phyloP scores from a whole-genome alignment of 768 basidiomycete species.

The Pisolithus sp. region DNA sequence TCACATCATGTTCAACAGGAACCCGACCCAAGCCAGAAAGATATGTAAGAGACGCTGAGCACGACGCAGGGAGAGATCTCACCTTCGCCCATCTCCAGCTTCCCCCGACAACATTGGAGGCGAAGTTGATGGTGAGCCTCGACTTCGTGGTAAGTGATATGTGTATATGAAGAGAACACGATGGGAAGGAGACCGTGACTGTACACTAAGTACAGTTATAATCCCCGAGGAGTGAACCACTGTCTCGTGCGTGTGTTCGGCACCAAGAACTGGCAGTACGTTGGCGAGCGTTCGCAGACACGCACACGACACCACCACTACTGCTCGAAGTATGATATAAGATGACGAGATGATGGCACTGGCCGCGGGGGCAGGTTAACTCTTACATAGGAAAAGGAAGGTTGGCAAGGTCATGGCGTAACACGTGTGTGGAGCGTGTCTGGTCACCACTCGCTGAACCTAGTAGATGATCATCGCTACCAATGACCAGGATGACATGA shows the following conservation, averaged over 20 bases:
- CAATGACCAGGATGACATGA: neutral
- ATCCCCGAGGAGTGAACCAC: no score
- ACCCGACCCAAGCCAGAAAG: neutral
- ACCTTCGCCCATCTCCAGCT: conserved; percentile 26
- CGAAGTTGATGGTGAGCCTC: conserved; percentile 6
- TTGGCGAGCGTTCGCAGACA: no score
- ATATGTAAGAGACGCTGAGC: neutral
- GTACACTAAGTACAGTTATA: no score
- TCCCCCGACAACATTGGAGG: conserved; percentile 23
- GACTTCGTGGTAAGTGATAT: no score
- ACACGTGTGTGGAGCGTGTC: conserved; percentile 25
- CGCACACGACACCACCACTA: no score
- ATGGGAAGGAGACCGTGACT: no score
- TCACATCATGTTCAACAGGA: neutral
- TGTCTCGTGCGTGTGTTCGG: conserved; percentile 12
- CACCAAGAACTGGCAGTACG: no score
- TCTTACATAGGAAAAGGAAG: neutral
- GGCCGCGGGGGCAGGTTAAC: neutral
- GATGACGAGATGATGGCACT: neutral
- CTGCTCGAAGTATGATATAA: conserved; percentile 14
- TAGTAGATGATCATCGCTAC: neutral
- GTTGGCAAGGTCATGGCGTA: conserved; percentile 10
- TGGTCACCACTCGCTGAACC: conserved; percentile 11
- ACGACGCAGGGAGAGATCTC: neutral
- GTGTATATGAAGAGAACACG: no score